Evolutionary conservation across 768 basidiomycete genomes (phyloP), one percentile per base, ranked within the genome.

Genomic region (Hygrocybe coccinea): DNA sequence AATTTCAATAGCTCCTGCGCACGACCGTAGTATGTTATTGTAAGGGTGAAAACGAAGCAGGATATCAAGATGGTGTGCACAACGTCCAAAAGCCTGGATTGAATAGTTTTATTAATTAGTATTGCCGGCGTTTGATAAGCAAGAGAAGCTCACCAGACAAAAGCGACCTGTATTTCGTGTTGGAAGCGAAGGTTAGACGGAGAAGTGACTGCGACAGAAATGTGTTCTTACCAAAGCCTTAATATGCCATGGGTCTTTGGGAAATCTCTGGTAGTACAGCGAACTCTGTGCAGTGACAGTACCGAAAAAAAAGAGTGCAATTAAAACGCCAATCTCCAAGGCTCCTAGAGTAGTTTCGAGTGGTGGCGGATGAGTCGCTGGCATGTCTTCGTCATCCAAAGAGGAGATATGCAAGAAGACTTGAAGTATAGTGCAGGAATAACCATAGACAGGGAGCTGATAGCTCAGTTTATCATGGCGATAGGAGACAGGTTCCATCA

Each of bases 281-380:
- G 45, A 55, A 17, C 21, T 22, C 35, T 55, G 54, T 14, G 47
- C 17, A 1, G 54, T 55, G 19, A 37, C 14, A 19, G 46, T 35
- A 3, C 54, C 45, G 35, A 55, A 47, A n/a, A 55, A 43, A 25
- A 55, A 55, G 5, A 55, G 24, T 1, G 41, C 45, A 8, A 37
- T 25, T 3, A 33, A n/a, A 22, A 36, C 44, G 1, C 54, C 54
- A 21, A 44, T 38, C 22, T 54, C 52, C 11, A 54, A 14, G 3
- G 39, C 39, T 14, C 39, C 39, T 11, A 41, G 14, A 5, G 39
- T 41, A 10, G 39, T 19, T 14, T 41, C 14, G 39, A 41, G 39
- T n/a, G n/a, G n/a, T n/a, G n/a, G n/a, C n/a, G n/a, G n/a, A n/a
- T n/a, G n/a, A n/a, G n/a, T n/a, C n/a, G n/a, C n/a, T n/a, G n/a